Conservation (phyloP, 495 filamentous ascomycete genomes). For the Amniculicola lignicola region DNA sequence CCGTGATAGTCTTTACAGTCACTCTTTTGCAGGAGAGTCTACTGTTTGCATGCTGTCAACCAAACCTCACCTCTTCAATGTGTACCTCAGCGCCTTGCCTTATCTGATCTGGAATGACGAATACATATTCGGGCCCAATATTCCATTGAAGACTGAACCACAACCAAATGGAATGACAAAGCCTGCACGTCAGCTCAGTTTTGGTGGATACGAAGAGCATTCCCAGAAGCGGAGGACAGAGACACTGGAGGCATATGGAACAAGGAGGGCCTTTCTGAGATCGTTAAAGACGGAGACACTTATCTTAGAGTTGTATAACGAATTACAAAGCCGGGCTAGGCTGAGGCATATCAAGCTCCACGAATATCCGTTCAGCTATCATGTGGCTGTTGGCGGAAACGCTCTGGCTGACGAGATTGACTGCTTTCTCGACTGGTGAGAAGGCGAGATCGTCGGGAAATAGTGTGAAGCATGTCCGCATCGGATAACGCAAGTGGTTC, state of each 20-base stretch:
- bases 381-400: conserved; percentile 18
- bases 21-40: conserved; percentile 23
- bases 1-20: conserved; percentile 23
- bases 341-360: conserved; percentile 20
- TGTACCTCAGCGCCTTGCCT: conserved; percentile 20
- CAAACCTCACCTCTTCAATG: conserved; percentile 18
- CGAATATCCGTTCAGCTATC: conserved; percentile 27
- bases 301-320: conserved; percentile 7
- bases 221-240: conserved; percentile 15
- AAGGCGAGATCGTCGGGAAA: no score
- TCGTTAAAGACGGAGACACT: conserved; percentile 7
- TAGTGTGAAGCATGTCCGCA: no score
- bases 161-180: background rate
- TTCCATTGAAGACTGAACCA: background rate
- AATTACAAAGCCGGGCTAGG: background rate
- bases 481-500: no score
- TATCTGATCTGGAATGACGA: conserved; percentile 18
- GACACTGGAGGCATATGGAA: conserved; percentile 12
- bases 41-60: conserved; percentile 10
- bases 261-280: conserved; percentile 3
- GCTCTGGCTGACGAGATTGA: conserved; percentile 26
- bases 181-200: conserved; percentile 26
- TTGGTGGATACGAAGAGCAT: conserved; percentile 14
- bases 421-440: conserved; percentile 27
- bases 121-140: conserved; percentile 13